A percentile compares a stretch with the other conserved stretches of the same genome.
phyloP scores from a whole-genome alignment of 2,329 filamentous ascomycete genomes.

The Scytalidium lignicola region DNA sequence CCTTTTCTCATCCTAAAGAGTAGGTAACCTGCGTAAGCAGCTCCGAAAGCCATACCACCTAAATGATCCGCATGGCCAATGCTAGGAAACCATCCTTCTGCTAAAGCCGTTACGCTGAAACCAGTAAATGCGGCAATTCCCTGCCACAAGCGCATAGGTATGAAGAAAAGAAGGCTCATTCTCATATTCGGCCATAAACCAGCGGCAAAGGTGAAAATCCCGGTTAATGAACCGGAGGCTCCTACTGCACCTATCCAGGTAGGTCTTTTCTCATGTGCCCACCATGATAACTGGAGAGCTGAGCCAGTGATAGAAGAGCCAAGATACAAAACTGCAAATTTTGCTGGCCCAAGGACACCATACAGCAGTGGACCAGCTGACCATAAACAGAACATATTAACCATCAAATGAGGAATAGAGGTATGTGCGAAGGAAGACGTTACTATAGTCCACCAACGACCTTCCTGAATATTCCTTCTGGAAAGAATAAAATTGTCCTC shows the following conservation, averaged over 20 bases:
- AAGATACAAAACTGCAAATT: constrained; percentile 10
- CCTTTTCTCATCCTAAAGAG: not conserved
- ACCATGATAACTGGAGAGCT: not conserved
- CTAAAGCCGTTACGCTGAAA: constrained; percentile 7
- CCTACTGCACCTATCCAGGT: constrained; percentile 10
- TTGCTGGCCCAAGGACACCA: not conserved
- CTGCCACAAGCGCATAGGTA: constrained; percentile 10
- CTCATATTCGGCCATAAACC: not conserved
- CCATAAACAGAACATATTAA: constrained; percentile 26
- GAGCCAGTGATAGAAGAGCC: constrained; percentile 12
- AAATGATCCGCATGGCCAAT: constrained; percentile 14
- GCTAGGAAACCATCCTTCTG: constrained; percentile 4
- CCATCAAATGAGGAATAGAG: constrained; percentile 19
- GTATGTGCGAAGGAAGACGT: constrained; percentile 27
- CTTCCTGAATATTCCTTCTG: constrained; percentile 7
- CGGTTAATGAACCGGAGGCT: constrained; percentile 10
- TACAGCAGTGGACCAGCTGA: constrained; percentile 20
- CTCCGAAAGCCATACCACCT: constrained; percentile 8
- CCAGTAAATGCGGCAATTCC: not conserved
- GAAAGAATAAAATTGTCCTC: constrained; percentile 6
- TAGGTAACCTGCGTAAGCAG: not conserved
- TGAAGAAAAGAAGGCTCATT: constrained; percentile 3
- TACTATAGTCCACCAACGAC: constrained; percentile 22
- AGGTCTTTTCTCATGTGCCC: constrained; percentile 3
- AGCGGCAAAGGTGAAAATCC: constrained; percentile 5